Conservation (phyloP, 805 yeast genomes). For the Lipomyces yamanashiensis region DNA sequence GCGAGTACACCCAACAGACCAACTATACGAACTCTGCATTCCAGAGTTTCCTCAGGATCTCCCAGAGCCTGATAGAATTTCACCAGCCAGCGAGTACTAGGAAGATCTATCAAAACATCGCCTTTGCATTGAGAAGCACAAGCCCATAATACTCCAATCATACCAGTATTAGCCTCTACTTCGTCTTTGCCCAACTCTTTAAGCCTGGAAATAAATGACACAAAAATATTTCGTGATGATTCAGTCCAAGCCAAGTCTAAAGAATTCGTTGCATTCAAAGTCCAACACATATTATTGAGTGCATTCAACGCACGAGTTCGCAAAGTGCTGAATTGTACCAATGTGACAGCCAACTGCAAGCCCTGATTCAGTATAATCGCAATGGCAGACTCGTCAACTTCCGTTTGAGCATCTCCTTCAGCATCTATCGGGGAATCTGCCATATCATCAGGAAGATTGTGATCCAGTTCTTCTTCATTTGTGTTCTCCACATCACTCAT, state of each 20-base stretch:
- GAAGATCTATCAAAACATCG: slow-evolving; percentile 40
- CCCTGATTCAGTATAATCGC: slow-evolving; percentile 22
- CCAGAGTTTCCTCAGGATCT: slow-evolving; percentile 37
- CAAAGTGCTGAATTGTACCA: slow-evolving; percentile 53
- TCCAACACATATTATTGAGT: slow-evolving; percentile 74
- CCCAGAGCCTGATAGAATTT: slow-evolving; percentile 3
- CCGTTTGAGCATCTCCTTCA: background rate
- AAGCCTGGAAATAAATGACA: slow-evolving; percentile 26
- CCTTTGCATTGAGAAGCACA: slow-evolving; percentile 44
- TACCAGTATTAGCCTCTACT: slow-evolving; percentile 39
- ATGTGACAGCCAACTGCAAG: slow-evolving; percentile 33
- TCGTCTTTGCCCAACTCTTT: slow-evolving; percentile 31
- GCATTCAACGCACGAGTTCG: slow-evolving; percentile 63
- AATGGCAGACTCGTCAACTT: slow-evolving; percentile 30
- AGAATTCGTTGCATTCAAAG: slow-evolving; percentile 47
- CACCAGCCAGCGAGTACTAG: slow-evolving; percentile 17
- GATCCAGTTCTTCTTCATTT: slow-evolving; percentile 22
- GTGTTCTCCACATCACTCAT: slow-evolving; percentile 30
- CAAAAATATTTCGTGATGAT: slow-evolving; percentile 42
- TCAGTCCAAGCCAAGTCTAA: slow-evolving; percentile 50
- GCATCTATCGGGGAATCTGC: slow-evolving; percentile 3
- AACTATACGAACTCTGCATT: slow-evolving; percentile 51
- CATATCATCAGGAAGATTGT: slow-evolving; percentile 10
- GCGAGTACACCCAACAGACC: slow-evolving; percentile 62
- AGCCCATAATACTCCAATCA: slow-evolving; percentile 55